Evolutionary conservation across 805 yeast species (phyloP), one percentile per base, ranked within the genome.

Genomic region (Starmerella ratchasimensis): DNA sequence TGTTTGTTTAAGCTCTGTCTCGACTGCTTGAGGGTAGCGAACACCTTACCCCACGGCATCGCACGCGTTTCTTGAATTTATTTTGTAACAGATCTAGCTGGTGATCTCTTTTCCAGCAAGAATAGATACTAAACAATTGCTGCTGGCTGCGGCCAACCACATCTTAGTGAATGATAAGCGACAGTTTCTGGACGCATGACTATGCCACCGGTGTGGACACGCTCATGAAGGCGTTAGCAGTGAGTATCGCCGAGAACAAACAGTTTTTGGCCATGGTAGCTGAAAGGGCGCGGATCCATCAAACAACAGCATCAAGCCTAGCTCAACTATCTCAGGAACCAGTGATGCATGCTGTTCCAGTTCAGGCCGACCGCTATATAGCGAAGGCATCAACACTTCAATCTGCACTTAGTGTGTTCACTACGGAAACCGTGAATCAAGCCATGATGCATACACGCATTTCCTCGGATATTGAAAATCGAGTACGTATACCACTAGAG

Each of bases 161-260:
- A n/a, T n/a, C n/a, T n/a, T n/a, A n/a, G n/a, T n/a, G 25, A 8
- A 45, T 47, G 52, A 50, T 57, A 38, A 47, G 43, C 24, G 42
- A 49, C 24, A 34, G 44, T 25, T 59, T 59, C 45, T 56, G 61
- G 61, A 42, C 62, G 7, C 55, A 53, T 31, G 62, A 56, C 45
- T 55, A 59, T 37, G 28, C 39, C 21, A 32, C 52, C 23, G 67
- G 67, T 7, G 46, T 61, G 15, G 44, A 48, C 19, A 52, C 58
- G 24, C 51, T 63, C 22, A 49, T 58, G 35, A 53, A 43, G 33
- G 59, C 60, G 37, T 50, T 62, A 34, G 43, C 40, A 17, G 58
- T 57, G 46, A 90, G 93, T 0, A 64, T 77, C 38, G 64, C 61
- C 23, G 93, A 82, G 55, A 76, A 77, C 54, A 71, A 70, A 26